Conservation (phyloP, 306 rosid genomes). For the Vigna reflexopilosa region DNA sequence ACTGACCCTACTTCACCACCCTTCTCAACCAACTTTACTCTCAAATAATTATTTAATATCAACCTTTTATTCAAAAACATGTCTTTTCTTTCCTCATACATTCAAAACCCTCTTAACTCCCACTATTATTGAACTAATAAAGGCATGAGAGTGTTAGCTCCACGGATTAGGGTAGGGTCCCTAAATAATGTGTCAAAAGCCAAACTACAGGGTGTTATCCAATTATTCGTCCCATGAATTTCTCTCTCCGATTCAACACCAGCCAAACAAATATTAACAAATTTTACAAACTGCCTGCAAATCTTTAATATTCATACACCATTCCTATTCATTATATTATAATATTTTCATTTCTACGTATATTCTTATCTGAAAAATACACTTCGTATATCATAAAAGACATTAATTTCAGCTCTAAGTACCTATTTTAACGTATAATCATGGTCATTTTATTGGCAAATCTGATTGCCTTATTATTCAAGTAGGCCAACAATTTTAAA, state of each 20-base stretch:
- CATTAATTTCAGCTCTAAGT: too few relatives aligned
- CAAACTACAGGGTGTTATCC: conserved; percentile 60
- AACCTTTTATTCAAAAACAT: conserved; percentile 4
- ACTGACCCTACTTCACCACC: conserved; percentile 44
- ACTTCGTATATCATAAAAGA: not conserved
- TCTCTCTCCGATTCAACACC: conserved; percentile 43
- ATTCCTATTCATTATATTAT: too few relatives aligned
- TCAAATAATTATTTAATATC: conserved; percentile 25
- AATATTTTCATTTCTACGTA: not conserved
- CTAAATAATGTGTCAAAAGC: conserved; percentile 63
- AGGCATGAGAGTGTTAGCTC: conserved; percentile 27
- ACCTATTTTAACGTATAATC: too few relatives aligned
- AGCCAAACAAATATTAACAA: not conserved
- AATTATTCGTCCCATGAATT: conserved; percentile 69
- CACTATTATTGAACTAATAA: conserved; percentile 51
- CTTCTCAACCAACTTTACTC: conserved; percentile 39
- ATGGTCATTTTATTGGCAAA: too few relatives aligned
- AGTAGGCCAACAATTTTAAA: too few relatives aligned
- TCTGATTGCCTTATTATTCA: too few relatives aligned
- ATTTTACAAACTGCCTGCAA: not conserved
- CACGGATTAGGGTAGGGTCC: conserved; percentile 48
- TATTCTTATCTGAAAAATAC: not conserved
- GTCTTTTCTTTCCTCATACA: conserved; percentile 28
- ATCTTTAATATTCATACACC: not conserved
- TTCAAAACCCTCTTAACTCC: conserved; percentile 42